These are phyloP conservation scores for Penicillium nordicum DNA, from an alignment of 2,329 filamentous ascomycete genomes.

Conservation along the genomic window DNA sequence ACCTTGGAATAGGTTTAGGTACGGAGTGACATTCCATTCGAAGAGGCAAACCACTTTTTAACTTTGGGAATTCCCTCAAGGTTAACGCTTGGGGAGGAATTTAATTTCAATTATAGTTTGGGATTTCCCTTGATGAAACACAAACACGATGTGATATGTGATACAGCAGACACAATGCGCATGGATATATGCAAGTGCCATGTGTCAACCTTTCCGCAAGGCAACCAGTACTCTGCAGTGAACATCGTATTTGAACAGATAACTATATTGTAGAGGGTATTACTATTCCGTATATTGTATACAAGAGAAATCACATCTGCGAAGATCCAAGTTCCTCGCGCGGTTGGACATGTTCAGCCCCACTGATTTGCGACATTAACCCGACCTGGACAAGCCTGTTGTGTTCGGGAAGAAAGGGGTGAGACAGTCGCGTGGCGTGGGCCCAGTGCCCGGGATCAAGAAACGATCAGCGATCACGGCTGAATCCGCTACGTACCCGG, in stretches of 20 bases:
- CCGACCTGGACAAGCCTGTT: not conserved
- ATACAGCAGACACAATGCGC: constrained; percentile 8
- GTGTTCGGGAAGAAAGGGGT: constrained; percentile 6
- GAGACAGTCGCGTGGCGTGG: constrained; percentile 12
- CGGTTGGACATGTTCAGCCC: constrained; percentile 1
- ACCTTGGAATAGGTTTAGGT: not conserved
- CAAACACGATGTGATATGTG: constrained; percentile 7
- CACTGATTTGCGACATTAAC: constrained; percentile 8
- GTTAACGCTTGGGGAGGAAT: not conserved
- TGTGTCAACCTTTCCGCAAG: constrained; percentile 19
- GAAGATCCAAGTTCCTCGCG: constrained; percentile 3
- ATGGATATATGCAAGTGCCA: constrained; percentile 21
- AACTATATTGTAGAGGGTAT: not conserved
- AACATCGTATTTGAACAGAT: not conserved
- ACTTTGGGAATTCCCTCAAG: not conserved
- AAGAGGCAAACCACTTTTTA: not conserved
- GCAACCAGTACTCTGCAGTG: constrained; percentile 1
- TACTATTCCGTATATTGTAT: not conserved
- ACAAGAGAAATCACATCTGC: not conserved
- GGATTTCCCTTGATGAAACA: not conserved
- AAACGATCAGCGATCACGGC: constrained; percentile 13
- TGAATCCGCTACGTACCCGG: constrained; percentile 11
- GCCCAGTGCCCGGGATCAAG: constrained; percentile 7
- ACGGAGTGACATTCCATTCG: too few species aligned
- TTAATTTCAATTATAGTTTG: constrained; percentile 11